Percentiles rank a stretch among this genome's conserved stretches.
phyloP scores from a whole-genome alignment of 2,329 filamentous ascomycete genomes.

The Hypomyces perniciosus region DNA sequence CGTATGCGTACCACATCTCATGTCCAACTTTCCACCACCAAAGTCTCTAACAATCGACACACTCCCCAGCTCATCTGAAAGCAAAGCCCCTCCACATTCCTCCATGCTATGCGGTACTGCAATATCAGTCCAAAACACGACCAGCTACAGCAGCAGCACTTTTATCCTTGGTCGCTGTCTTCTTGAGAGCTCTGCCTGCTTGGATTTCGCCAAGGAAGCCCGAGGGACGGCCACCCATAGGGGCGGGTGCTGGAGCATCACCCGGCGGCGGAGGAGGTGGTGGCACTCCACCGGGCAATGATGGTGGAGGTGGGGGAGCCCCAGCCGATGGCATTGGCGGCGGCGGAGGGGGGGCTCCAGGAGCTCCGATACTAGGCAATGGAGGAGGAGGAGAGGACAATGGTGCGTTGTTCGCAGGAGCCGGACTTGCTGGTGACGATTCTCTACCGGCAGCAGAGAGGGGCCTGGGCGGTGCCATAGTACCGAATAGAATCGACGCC shows the following conservation, averaged over 20 bases:
- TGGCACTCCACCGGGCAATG: constrained; percentile 31
- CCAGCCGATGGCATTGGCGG: constrained; percentile 23
- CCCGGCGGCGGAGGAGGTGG: constrained; percentile 40
- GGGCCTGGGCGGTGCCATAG: constrained; percentile 89
- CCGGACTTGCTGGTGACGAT: constrained; percentile 35
- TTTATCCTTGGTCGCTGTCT: constrained; percentile 84
- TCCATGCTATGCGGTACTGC: background rate
- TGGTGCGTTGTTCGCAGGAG: constrained; percentile 35
- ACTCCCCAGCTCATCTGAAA: background rate
- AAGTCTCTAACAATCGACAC: background rate
- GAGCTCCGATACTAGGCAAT: constrained; percentile 16
- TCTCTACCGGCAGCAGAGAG: constrained; percentile 77
- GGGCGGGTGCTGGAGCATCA: constrained; percentile 38
- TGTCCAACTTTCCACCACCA: background rate
- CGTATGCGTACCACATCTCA: background rate
- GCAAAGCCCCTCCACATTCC: no score
- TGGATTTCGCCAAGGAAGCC: constrained; percentile 79
- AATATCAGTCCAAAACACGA: constrained; percentile 56
- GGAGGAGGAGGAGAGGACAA: constrained; percentile 31
- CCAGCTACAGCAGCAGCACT: constrained; percentile 68
- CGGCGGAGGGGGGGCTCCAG: constrained; percentile 17
- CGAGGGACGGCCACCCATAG: constrained; percentile 45
- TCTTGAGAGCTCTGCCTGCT: constrained; percentile 70
- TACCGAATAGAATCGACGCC: constrained; percentile 91
- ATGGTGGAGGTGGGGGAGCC: constrained; percentile 28